Conservation (phyloP, 1,284 basidiomycete species). For the Cutaneotrichosporon sp. region DNA sequence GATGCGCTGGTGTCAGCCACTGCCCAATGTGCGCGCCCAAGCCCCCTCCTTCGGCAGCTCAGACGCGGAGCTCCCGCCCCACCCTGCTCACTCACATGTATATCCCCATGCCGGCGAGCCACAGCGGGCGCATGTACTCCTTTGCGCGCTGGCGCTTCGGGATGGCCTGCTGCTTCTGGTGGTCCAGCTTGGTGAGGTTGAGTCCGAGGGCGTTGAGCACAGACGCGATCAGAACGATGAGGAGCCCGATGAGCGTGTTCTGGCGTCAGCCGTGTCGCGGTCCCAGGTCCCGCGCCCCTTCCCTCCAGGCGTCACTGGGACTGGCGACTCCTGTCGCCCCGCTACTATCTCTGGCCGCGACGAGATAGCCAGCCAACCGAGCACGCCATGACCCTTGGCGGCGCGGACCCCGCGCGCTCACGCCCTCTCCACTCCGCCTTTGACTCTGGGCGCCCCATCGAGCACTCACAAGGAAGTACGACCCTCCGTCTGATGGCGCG, state of each 20-base stretch:
- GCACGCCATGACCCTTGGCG: background rate
- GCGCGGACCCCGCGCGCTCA: background rate
- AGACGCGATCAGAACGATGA: constrained; percentile 50
- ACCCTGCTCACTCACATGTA: constrained; percentile 47
- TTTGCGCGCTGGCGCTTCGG: constrained; percentile 44
- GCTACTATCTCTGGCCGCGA: too few relatives aligned
- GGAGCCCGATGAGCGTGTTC: constrained; percentile 54
- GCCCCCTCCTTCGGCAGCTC: background rate
- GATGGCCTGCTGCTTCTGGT: constrained; percentile 46
- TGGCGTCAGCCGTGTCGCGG: constrained; percentile 19
- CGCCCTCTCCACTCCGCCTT: background rate
- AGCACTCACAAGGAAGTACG: constrained; percentile 27
- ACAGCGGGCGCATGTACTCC: constrained; percentile 50
- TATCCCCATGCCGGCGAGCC: constrained; percentile 53
- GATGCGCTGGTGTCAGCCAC: constrained; percentile 40
- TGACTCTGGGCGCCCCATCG: background rate
- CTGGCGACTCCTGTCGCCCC: too few relatives aligned
- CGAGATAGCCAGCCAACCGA: too few relatives aligned
- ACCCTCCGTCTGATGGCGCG: constrained; percentile 25
- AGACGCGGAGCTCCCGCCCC: background rate
- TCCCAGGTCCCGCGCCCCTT: too few relatives aligned
- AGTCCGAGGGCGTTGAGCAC: constrained; percentile 53
- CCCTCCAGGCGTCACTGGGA: too few relatives aligned
- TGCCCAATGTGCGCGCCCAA: background rate
- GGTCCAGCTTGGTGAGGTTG: constrained; percentile 54